These are phyloP conservation scores for Penicillium verrucosum DNA, from an alignment of 2,329 filamentous ascomycete genomes.

Conservation along the genomic window DNA sequence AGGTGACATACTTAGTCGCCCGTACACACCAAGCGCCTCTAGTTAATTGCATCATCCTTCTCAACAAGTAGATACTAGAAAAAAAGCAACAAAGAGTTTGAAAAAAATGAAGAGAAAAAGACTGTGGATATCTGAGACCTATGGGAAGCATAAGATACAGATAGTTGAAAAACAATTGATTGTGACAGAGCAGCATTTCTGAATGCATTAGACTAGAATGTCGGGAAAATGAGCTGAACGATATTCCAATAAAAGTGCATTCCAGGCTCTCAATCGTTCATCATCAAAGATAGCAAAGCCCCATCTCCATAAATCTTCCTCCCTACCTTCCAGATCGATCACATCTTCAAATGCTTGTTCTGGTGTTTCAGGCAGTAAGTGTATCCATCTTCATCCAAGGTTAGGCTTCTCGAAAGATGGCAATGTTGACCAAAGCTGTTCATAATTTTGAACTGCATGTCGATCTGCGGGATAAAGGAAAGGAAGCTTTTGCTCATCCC, in stretches of 20 bases:
- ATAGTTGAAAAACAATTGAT: no score
- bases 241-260: background rate
- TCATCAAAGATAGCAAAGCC: background rate
- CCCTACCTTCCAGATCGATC: background rate
- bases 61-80: no score
- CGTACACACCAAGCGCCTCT: no score
- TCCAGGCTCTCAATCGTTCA: background rate
- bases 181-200: no score
- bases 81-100: no score
- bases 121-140: no score
- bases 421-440: slow-evolving; percentile 4
- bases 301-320: background rate
- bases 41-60: no score
- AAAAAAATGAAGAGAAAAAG: no score
- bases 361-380: background rate
- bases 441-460: slow-evolving; percentile 5
- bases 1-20: no score
- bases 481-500: background rate
- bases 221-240: no score
- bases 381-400: slow-evolving; percentile 2
- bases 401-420: slow-evolving; percentile 12
- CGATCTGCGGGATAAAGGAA: slow-evolving; percentile 17
- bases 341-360: background rate
- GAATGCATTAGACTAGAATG: background rate
- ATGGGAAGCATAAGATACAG: background rate